Conservation (phyloP, 768 basidiomycete species). For the Boletellus emodensis region DNA sequence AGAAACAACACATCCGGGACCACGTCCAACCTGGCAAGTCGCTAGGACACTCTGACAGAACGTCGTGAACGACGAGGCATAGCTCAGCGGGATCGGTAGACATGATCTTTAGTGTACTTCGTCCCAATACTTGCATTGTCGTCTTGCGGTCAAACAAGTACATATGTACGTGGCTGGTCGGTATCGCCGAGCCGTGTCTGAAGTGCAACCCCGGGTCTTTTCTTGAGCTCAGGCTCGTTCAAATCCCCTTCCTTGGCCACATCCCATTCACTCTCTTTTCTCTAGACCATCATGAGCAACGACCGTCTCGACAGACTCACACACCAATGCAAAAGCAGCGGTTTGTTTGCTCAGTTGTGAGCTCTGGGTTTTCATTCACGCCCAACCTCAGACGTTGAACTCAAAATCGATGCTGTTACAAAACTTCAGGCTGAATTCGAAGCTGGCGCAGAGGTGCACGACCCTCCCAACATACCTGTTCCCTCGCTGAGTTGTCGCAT, state of each 20-base stretch:
- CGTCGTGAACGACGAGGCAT: conserved; percentile 17
- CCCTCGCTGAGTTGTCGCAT: conserved; percentile 12
- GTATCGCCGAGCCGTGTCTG: conserved; percentile 1
- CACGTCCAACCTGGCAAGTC: conserved; percentile 73
- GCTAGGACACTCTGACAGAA: conserved; percentile 85
- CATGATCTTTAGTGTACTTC: neutral
- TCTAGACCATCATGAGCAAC: conserved; percentile 46
- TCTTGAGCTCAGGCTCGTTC: conserved; percentile 22
- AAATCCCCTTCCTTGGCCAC: conserved; percentile 7
- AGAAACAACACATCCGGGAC: conserved; percentile 92
- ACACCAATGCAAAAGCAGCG: conserved; percentile 61
- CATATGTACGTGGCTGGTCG: neutral
- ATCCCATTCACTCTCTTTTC: conserved; percentile 12
- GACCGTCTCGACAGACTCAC: conserved; percentile 57
- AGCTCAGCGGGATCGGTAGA: neutral
- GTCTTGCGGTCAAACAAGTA: neutral
- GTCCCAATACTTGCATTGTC: too few species aligned
- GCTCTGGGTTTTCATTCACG: conserved; percentile 6
- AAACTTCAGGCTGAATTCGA: conserved; percentile 78
- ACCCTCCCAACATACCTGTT: conserved; percentile 7
- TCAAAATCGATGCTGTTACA: conserved; percentile 73
- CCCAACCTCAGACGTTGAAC: conserved; percentile 60
- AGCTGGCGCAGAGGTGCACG: conserved; percentile 59
- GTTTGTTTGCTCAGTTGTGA: conserved; percentile 34
- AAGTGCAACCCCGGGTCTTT: conserved; percentile 10